Evolutionary conservation across 305 asterid genomes (phyloP), one percentile per base, ranked within the genome.

Genomic region (Fraxinus sp.): DNA sequence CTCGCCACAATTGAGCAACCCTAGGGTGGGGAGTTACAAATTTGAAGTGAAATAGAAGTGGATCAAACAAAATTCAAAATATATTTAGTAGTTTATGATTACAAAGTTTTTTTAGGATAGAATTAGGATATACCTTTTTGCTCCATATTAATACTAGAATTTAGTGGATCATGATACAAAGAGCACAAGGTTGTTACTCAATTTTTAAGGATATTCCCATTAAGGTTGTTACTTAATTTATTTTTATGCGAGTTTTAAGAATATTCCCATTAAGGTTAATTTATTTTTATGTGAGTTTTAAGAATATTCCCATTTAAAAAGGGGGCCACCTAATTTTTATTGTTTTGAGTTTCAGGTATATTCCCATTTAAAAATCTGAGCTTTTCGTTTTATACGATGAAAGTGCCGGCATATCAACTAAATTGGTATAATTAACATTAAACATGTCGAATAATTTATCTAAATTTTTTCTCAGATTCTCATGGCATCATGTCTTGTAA

Each of bases 271-370:
- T 46, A 46, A 30, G 75, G 20, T 28, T 4, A 7, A 1, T 28
- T 32, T 13, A 18, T 74, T 37, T 36, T 13, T 74, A 4, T 36
- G 6, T 2, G 64, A 16, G 7, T 52, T 52, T 49, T 14, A 49
- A 14, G 59, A 75, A 41, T 24, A 22, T 16, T 76, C 22, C 39
- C 24, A 13, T n/a, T 28, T 49, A 30, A 66, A 75, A 35, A 44
- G 75, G 39, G n/a, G 3, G 9, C 55, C 10, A 4, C 79, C 55
- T 80, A 37, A 55, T 46, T 72, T 49, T n/a, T 14, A 10, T 33
- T 37, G 22, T 26, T 57, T 1, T 35, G 49, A 66, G 24, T 76
- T 76, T 41, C 68, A 49, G 7, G 81, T 66, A 82, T 82, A 82
- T 82, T 28, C 77, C 28, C 24, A 64, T n/a, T 28, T 49, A 30